Percentiles rank a stretch among this genome's conserved stretches.
Evolutionary conservation across 2,329 filamentous ascomycete species (phyloP).

Genomic region (Ceratocystis albifundus): DNA sequence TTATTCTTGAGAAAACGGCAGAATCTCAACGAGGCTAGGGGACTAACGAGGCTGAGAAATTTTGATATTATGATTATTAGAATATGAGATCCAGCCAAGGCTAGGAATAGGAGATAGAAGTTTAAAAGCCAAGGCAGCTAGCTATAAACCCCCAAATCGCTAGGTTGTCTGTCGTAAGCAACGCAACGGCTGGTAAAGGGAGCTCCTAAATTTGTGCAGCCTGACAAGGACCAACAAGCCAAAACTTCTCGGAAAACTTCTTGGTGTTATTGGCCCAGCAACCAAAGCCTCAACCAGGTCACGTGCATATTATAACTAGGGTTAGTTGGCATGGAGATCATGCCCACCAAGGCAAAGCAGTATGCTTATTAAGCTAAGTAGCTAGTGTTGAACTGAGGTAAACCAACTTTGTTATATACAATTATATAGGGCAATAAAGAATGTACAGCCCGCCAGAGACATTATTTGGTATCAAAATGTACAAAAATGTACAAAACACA

Average conservation of each 20-base stretch:
- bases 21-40: too few species aligned
- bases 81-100: too few species aligned
- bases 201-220: neutral
- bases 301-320: neutral
- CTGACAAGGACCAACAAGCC: neutral
- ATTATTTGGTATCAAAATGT: conserved; percentile 13
- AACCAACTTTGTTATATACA: neutral
- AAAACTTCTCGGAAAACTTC: conserved; percentile 9
- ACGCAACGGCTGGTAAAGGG: neutral
- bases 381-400: too few species aligned
- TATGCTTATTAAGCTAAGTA: neutral
- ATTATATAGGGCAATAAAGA: neutral
- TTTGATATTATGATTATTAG: too few species aligned
- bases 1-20: too few species aligned
- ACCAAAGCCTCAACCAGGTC: conserved; percentile 10
- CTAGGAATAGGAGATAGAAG: too few species aligned
- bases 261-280: conserved; percentile 15
- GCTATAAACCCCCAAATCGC: neutral
- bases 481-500: conserved; percentile 9
- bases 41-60: too few species aligned
- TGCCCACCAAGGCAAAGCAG: neutral
- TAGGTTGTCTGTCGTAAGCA: neutral
- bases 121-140: neutral
- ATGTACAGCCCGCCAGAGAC: neutral
- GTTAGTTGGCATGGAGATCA: neutral